phyloP scores from a whole-genome alignment of 805 yeast genomes.

The Scheffersomyces ergatensis region DNA sequence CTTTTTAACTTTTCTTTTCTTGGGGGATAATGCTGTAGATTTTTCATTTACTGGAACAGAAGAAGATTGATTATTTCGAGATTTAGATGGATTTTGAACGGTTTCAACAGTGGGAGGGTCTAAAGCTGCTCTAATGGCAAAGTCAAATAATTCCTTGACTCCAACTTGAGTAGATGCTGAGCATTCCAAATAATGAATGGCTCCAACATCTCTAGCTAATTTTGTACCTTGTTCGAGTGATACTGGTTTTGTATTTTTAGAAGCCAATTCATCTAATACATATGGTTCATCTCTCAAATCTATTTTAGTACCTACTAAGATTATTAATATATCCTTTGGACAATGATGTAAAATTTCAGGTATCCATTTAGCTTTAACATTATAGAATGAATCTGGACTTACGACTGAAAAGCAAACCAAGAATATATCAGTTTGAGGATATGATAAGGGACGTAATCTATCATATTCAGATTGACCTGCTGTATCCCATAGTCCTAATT shows the following conservation, averaged over 20 bases:
- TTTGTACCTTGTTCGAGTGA: conserved; percentile 58
- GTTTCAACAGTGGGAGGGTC: conserved; percentile 39
- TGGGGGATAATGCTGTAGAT: conserved; percentile 7
- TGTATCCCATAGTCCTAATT: conserved; percentile 91
- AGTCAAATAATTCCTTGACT: conserved; percentile 80
- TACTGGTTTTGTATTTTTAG: conserved; percentile 61
- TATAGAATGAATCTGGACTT: conserved; percentile 75
- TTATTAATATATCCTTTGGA: conserved; percentile 61
- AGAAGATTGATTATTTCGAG: background rate
- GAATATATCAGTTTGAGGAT: conserved; percentile 90
- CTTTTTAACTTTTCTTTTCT: conserved; percentile 29
- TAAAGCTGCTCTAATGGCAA: conserved; percentile 70
- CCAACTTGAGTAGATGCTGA: conserved; percentile 89
- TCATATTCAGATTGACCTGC: conserved; percentile 95
- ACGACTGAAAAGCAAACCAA: conserved; percentile 82
- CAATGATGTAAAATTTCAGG: conserved; percentile 88
- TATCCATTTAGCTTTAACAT: conserved; percentile 71
- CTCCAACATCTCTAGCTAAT: conserved; percentile 68
- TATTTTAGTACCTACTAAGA: conserved; percentile 84
- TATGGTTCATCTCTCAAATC: conserved; percentile 83
- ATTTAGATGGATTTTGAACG: conserved; percentile 1
- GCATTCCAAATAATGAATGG: conserved; percentile 78
- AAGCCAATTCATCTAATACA: conserved; percentile 65
- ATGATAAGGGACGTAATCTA: conserved; percentile 81
- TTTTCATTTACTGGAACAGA: background rate